phyloP scores from a whole-genome alignment of 768 basidiomycete species.

The Phylloporus rhodoxanthus region DNA sequence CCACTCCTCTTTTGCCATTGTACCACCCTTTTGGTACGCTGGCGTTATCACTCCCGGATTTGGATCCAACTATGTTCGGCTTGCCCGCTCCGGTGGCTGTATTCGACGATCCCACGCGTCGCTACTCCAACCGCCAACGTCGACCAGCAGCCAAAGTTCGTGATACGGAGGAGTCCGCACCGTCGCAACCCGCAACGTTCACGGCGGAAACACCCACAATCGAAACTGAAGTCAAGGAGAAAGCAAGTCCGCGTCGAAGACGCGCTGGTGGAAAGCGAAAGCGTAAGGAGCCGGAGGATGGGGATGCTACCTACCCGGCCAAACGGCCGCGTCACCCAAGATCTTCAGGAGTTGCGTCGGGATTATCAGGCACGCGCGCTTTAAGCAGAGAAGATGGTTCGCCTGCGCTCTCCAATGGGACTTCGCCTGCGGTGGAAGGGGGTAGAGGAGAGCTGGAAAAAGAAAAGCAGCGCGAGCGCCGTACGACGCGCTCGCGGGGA shows the following conservation, averaged over 20 bases:
- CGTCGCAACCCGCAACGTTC: constrained; percentile 7
- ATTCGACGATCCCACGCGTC: constrained; percentile 39
- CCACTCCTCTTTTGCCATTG: constrained; percentile 49
- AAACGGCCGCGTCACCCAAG: constrained; percentile 57
- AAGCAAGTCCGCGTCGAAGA: constrained; percentile 48
- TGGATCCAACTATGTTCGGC: constrained; percentile 54
- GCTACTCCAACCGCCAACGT: constrained; percentile 42
- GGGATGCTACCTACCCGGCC: constrained; percentile 65
- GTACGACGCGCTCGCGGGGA: constrained; percentile 44
- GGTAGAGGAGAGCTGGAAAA: constrained; percentile 11
- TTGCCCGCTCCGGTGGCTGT: constrained; percentile 44
- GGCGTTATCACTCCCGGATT: constrained; percentile 59
- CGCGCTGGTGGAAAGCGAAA: constrained; percentile 45
- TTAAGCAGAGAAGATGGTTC: constrained; percentile 39
- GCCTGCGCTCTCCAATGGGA: constrained; percentile 31
- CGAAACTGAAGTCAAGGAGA: constrained; percentile 35
- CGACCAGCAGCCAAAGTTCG: constrained; percentile 45
- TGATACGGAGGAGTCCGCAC: constrained; percentile 37
- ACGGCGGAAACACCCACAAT: constrained; percentile 2
- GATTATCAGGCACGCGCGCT: constrained; percentile 16
- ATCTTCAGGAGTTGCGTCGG: constrained; percentile 17
- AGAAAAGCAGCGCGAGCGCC: constrained; percentile 34
- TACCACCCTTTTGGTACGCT: constrained; percentile 63
- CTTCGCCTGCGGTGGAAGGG: constrained; percentile 18
- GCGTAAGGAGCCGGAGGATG: constrained; percentile 55